A percentile compares a stretch with the other conserved stretches of the same genome.
Evolutionary conservation across 177 flowering plant genomes (phyloP).

Genomic region (Telopea speciosissima): DNA sequence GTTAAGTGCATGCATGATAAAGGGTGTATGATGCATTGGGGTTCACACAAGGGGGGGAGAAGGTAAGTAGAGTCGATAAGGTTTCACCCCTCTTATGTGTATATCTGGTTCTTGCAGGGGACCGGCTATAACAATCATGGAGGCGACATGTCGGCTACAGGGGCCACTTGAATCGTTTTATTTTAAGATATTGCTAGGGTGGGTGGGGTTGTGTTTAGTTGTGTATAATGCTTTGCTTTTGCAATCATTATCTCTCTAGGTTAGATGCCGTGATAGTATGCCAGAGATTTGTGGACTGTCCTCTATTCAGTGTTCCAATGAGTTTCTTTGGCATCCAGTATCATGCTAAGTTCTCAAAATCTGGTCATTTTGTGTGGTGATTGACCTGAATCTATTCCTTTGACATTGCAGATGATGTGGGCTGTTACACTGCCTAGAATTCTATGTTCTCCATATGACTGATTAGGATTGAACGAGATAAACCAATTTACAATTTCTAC

Average conservation of each 20-base stretch:
- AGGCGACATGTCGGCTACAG: constrained; percentile 33
- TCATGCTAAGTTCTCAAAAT: constrained; percentile 15
- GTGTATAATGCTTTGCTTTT: constrained; percentile 34
- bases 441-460: constrained; percentile 1
- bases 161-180: constrained; percentile 49
- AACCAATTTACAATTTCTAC: too few species aligned
- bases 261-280: constrained; percentile 12
- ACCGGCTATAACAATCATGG: constrained; percentile 5
- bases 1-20: constrained; percentile 30
- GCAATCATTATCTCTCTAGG: constrained; percentile 14
- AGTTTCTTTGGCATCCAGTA: constrained; percentile 21
- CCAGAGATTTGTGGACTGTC: constrained; percentile 16
- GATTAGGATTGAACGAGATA: neutral
- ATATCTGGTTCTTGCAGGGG: constrained; percentile 97
- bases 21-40: constrained; percentile 23
- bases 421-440: constrained; percentile 10
- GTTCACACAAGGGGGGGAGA: constrained; percentile 42
- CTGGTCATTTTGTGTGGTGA: constrained; percentile 20
- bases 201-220: constrained; percentile 47
- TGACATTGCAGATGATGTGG: constrained; percentile 25
- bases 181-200: constrained; percentile 37
- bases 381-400: constrained; percentile 28
- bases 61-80: constrained; percentile 55
- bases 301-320: constrained; percentile 16
- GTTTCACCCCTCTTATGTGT: constrained; percentile 81